Base-by-base conservation (phyloP, 176 grass and related monocot genomes). In the Avena atlantica region DNA sequence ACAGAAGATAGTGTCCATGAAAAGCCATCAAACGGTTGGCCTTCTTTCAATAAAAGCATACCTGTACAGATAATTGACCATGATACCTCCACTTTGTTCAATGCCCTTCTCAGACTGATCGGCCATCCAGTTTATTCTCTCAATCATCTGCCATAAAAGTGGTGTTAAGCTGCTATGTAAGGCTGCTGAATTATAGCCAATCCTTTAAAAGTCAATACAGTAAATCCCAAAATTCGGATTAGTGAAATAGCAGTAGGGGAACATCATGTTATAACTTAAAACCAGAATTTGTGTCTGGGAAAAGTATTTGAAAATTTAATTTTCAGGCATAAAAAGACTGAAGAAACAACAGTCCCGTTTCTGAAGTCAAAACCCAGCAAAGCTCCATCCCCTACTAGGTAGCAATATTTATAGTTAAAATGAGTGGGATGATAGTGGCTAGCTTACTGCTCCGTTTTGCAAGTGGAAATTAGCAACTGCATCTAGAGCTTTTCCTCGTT, bases 31-130 rank as follows among this genome's bases (percentile, higher is more conserved):
- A 27, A 31, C 81, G 29, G 76, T 67, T 17, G 74, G 12, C n/a
- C 63, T 77, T 13, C 66, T 36, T 83, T 84, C 31, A 58, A 23
- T 23, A 61, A 65, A 66, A 81, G 20, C 29, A 16, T 96, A 96
- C 93, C 89, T 92, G 82, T 96, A 98, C 72, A 96, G 82, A 88
- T 96, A 98, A 94, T 98, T 98, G 55, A 98, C 93, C 96, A 98
- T 96, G 90, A 93, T 94, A 78, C 96, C 93, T 74, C 89, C 96
- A 81, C 96, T 98, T 92, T 98, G 96, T 55, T 96, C 78, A 86
- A 96, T 94, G n/a, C 96, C 96, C 80, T 98, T 98, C 72, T 92
- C 90, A 55, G 96, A 98, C 74, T 91, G 92, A 84, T 96, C 92
- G 1, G 92, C 93, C 96, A 98, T 90, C 93, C 96, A 98, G 74